phyloP scores from a whole-genome alignment of 805 yeast species.

The Maudiozyma pseudohumilis region DNA sequence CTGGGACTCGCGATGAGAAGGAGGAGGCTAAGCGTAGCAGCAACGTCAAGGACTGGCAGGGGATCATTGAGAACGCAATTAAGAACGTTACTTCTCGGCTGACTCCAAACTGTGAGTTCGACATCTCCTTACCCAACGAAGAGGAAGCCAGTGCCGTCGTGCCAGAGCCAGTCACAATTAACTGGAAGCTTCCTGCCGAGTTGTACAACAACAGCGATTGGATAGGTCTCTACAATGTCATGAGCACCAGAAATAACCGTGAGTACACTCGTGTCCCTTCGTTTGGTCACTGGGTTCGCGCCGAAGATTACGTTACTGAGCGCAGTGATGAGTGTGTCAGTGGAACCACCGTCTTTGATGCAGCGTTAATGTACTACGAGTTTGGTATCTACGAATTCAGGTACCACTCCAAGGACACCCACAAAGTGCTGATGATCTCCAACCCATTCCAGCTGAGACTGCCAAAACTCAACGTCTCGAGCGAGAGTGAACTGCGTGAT shows the following conservation, averaged over 20 bases:
- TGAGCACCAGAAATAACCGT: constrained; percentile 47
- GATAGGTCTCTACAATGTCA: constrained; percentile 64
- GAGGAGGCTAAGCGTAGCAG: neutral
- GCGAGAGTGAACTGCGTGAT: constrained; percentile 8
- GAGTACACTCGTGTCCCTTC: constrained; percentile 52
- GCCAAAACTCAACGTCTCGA: constrained; percentile 25
- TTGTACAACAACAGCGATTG: constrained; percentile 48
- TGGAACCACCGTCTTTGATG: constrained; percentile 43
- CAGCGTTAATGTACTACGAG: constrained; percentile 46
- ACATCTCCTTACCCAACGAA: constrained; percentile 20
- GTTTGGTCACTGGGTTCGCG: constrained; percentile 54
- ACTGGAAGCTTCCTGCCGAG: constrained; percentile 43
- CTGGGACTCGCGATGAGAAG: neutral
- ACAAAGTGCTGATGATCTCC: constrained; percentile 57
- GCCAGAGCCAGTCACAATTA: constrained; percentile 39
- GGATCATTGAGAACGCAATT: constrained; percentile 14
- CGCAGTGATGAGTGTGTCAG: constrained; percentile 15
- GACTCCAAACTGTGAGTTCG: constrained; percentile 22
- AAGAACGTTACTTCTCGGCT: constrained; percentile 14
- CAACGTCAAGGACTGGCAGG: constrained; percentile 12
- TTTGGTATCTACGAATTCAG: constrained; percentile 67
- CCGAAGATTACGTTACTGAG: constrained; percentile 19
- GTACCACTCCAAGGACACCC: constrained; percentile 56
- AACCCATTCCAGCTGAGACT: constrained; percentile 53
- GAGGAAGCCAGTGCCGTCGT: constrained; percentile 24